These are phyloP conservation scores for Crithidia bombi DNA, from an alignment of 208 protist genomes.

Conservation along the genomic window DNA sequence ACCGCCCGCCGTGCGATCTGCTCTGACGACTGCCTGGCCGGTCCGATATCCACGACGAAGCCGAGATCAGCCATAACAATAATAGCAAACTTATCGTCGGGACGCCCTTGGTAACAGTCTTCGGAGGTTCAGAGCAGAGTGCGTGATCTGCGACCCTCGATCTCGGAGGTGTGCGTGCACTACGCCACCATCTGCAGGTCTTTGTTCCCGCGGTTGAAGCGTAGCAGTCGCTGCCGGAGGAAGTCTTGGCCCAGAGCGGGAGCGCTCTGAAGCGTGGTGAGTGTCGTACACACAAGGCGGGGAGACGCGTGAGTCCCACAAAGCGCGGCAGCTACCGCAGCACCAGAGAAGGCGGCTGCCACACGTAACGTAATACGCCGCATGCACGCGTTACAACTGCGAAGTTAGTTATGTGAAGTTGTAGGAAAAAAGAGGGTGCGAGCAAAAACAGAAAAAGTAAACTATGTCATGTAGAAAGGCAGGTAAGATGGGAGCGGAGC, in stretches of 20 bases:
- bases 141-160: slow-evolving; percentile 5
- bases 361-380: neutral
- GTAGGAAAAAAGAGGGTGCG: neutral
- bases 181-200: neutral
- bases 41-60: slow-evolving; percentile 13
- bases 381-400: neutral
- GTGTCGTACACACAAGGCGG: neutral
- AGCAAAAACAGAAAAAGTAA: neutral
- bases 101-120: neutral
- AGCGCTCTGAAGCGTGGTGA: neutral
- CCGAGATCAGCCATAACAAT: slow-evolving; percentile 5
- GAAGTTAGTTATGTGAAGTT: neutral
- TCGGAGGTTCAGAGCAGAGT: slow-evolving; percentile 13
- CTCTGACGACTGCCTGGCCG: neutral
- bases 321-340: neutral
- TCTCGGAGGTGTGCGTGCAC: slow-evolving; percentile 6
- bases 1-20: slow-evolving; percentile 9
- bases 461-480: neutral
- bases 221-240: neutral
- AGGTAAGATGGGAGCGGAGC: too few species aligned
- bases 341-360: neutral
- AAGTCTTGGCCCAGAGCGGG: neutral
- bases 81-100: slow-evolving; percentile 2
- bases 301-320: too few species aligned
- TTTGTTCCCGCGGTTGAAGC: neutral